Evolutionary conservation across 768 basidiomycete genomes (phyloP).

Genomic region (Crucibulum laeve): DNA sequence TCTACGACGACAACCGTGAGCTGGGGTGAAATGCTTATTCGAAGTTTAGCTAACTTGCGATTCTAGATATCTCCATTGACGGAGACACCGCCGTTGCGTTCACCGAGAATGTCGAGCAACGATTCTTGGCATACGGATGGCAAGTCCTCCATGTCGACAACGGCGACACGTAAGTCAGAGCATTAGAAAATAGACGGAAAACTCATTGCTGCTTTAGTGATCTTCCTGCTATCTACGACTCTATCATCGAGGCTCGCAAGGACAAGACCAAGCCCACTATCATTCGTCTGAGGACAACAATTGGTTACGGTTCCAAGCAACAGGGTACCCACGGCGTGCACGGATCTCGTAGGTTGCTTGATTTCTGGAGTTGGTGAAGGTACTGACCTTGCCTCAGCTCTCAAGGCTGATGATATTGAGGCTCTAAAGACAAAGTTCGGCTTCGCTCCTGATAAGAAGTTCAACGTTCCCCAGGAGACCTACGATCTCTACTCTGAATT

Average conservation of each 20-base stretch:
- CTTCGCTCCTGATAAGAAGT: conserved; percentile 73
- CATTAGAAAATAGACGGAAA: background rate
- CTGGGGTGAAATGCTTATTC: conserved; percentile 5
- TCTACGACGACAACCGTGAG: conserved; percentile 96
- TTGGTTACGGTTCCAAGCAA: conserved; percentile 90
- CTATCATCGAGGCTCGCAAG: conserved; percentile 73
- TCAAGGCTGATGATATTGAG: conserved; percentile 89
- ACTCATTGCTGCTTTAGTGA: conserved; percentile 43
- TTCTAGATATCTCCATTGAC: conserved; percentile 89
- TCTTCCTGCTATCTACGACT: conserved; percentile 68
- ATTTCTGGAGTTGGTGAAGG: conserved; percentile 3
- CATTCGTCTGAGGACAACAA: conserved; percentile 83
- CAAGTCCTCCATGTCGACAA: conserved; percentile 82
- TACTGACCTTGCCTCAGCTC: conserved; percentile 43
- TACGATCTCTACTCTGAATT: conserved; percentile 64
- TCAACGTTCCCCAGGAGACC: conserved; percentile 72
- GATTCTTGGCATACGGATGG: conserved; percentile 93
- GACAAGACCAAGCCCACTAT: conserved; percentile 83
- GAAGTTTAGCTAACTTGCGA: conserved; percentile 6
- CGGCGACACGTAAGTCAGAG: conserved; percentile 60
- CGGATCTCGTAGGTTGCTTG: conserved; percentile 72
- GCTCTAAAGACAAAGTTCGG: conserved; percentile 81
- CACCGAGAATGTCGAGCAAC: conserved; percentile 88
- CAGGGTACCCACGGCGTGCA: conserved; percentile 95
- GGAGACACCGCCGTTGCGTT: conserved; percentile 90